Evolutionary conservation across 768 basidiomycete species (phyloP).

Genomic region (Phylloporus arenicola): DNA sequence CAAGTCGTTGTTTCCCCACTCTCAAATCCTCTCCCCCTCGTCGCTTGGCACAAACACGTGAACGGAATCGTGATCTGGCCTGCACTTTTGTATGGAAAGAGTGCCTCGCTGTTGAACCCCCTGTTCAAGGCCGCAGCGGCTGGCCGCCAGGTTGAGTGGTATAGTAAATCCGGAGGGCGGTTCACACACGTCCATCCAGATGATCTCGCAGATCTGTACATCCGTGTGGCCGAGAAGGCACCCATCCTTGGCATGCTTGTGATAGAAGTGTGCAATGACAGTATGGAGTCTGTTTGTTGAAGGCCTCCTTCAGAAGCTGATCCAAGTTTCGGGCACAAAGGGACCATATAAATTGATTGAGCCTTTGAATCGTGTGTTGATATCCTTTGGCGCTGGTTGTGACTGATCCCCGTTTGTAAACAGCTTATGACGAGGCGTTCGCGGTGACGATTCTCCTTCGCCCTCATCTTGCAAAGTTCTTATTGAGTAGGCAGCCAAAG

Average conservation of each 20-base stretch:
- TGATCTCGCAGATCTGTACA: slow-evolving; percentile 32
- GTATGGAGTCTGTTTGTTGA: slow-evolving; percentile 26
- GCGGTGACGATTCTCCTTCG: slow-evolving; percentile 16
- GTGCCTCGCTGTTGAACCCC: slow-evolving; percentile 17
- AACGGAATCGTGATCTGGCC: slow-evolving; percentile 34
- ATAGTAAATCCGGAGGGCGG: slow-evolving; percentile 25
- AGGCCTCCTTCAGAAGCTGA: slow-evolving; percentile 24
- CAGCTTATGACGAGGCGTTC: slow-evolving; percentile 24
- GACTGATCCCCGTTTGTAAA: neutral
- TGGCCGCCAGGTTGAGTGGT: slow-evolving; percentile 17
- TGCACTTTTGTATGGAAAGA: slow-evolving; percentile 27
- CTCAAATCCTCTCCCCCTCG: slow-evolving; percentile 9
- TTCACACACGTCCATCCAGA: slow-evolving; percentile 29
- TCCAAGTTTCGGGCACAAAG: slow-evolving; percentile 25
- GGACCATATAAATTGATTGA: slow-evolving; percentile 17
- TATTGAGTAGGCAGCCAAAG: slow-evolving; percentile 31
- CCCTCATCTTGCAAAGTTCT: slow-evolving; percentile 23
- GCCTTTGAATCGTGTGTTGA: slow-evolving; percentile 23
- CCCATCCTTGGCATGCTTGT: slow-evolving; percentile 25
- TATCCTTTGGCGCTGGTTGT: neutral
- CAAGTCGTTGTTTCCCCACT: no score
- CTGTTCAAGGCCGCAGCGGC: slow-evolving; percentile 23
- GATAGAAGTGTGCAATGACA: slow-evolving; percentile 29
- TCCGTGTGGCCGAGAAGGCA: slow-evolving; percentile 31
- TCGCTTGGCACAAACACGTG: slow-evolving; percentile 21